phyloP scores from a whole-genome alignment of 352 stramenopile genomes.

The Phytopythium sindhum region DNA sequence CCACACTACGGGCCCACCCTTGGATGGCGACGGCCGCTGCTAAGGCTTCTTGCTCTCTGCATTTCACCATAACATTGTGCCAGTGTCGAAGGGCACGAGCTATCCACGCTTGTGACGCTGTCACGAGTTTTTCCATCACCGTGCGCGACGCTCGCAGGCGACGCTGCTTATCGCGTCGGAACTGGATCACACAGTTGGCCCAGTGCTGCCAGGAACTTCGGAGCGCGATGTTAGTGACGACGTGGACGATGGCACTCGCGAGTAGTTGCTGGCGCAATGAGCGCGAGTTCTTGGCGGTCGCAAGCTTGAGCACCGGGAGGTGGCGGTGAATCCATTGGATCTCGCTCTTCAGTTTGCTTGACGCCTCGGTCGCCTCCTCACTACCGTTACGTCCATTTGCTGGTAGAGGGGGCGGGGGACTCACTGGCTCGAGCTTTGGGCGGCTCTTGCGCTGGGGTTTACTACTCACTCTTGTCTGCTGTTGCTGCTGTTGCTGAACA shows the following conservation, averaged over 20 bases:
- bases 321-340: constrained; percentile 65
- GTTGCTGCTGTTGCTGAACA: not conserved
- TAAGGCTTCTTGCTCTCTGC: constrained; percentile 21
- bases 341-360: constrained; percentile 24
- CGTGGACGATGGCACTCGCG: constrained; percentile 23
- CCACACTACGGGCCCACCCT: constrained; percentile 11
- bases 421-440: constrained; percentile 1
- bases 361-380: not conserved
- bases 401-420: not conserved
- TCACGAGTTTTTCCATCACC: constrained; percentile 28
- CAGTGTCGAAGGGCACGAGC: constrained; percentile 17
- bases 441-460: not conserved
- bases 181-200: constrained; percentile 20
- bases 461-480: not conserved
- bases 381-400: too few species aligned
- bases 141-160: constrained; percentile 22
- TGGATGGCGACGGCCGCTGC: constrained; percentile 39
- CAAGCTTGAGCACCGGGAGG: constrained; percentile 50
- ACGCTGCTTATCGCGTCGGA: constrained; percentile 18
- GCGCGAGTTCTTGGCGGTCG: constrained; percentile 40
- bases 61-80: constrained; percentile 14
- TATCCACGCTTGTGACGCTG: constrained; percentile 12
- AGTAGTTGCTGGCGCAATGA: constrained; percentile 39
- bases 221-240: constrained; percentile 19
- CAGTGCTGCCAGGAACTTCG: constrained; percentile 29